Conservation (phyloP, 2,329 filamentous ascomycete genomes). For the Shiraia sp. region DNA sequence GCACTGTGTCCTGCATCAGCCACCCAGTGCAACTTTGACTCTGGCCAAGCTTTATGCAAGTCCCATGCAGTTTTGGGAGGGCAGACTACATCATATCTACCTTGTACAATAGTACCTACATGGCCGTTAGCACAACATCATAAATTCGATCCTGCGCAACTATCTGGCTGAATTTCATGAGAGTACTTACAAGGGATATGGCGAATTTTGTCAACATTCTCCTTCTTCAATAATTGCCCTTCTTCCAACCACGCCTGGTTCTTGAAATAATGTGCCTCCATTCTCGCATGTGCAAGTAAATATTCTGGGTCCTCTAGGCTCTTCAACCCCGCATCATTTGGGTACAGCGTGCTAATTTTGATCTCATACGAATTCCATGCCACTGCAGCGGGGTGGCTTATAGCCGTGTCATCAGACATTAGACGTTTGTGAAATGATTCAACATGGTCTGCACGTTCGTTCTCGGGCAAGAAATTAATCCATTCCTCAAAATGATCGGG, state of each 20-base stretch:
- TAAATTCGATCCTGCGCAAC: not conserved
- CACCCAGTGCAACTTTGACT: slow-evolving; percentile 38
- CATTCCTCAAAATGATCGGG: slow-evolving; percentile 48
- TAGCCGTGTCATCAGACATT: slow-evolving; percentile 36
- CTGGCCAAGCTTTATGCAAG: slow-evolving; percentile 46
- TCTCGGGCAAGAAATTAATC: slow-evolving; percentile 41
- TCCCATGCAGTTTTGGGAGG: slow-evolving; percentile 50
- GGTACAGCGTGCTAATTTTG: slow-evolving; percentile 33
- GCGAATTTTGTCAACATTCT: slow-evolving; percentile 42
- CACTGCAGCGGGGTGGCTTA: slow-evolving; percentile 35
- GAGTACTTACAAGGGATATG: slow-evolving; percentile 38
- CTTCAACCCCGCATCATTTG: slow-evolving; percentile 17
- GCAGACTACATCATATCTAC: slow-evolving; percentile 53
- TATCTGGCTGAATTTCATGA: too few species aligned
- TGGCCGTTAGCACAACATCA: not conserved
- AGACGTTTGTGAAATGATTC: slow-evolving; percentile 48
- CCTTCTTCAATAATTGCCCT: slow-evolving; percentile 43
- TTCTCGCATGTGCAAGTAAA: slow-evolving; percentile 44
- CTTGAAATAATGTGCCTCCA: slow-evolving; percentile 51
- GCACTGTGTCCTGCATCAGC: slow-evolving; percentile 41
- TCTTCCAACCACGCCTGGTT: slow-evolving; percentile 49
- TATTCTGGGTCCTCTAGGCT: slow-evolving; percentile 37
- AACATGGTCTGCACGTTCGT: slow-evolving; percentile 44
- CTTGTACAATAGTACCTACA: slow-evolving; percentile 48
- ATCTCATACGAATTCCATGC: slow-evolving; percentile 46